Percentiles rank a stretch among this genome's conserved stretches.
These are phyloP conservation scores for Colletotrichum lupini DNA, from an alignment of 2,329 filamentous ascomycete species.

Conservation along the genomic window DNA sequence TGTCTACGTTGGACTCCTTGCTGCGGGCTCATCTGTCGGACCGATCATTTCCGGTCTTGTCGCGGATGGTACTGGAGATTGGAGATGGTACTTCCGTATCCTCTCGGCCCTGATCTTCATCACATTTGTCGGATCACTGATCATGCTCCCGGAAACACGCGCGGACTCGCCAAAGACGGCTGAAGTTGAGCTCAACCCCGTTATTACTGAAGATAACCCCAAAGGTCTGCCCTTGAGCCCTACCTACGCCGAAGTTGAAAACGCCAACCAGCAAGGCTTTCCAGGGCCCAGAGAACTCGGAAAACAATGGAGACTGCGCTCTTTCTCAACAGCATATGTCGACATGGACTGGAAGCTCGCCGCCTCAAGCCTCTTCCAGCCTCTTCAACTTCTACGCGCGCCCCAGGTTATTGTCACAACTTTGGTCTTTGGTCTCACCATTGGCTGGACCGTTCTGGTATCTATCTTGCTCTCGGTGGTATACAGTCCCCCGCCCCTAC, in stretches of 20 bases:
- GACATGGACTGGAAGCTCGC: constrained; percentile 27
- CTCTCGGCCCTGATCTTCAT: constrained; percentile 31
- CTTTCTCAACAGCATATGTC: constrained; percentile 20
- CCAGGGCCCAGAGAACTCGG: background rate
- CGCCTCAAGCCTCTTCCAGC: background rate
- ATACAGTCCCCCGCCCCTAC: constrained; percentile 18
- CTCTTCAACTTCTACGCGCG: constrained; percentile 10
- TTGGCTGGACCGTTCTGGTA: constrained; percentile 25
- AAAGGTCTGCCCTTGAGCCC: background rate
- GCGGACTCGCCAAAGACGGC: background rate
- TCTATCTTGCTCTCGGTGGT: constrained; percentile 14
- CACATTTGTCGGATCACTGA: constrained; percentile 32
- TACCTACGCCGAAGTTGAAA: constrained; percentile 11
- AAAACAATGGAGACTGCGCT: constrained; percentile 23
- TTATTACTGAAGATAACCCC: background rate
- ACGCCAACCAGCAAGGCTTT: background rate
- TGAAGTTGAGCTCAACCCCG: background rate
- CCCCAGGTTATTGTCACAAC: constrained; percentile 28
- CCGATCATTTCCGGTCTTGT: constrained; percentile 36
- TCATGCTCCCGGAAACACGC: constrained; percentile 38
- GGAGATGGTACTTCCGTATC: constrained; percentile 38
- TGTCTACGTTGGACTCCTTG: constrained; percentile 36
- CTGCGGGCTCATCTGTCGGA: constrained; percentile 38
- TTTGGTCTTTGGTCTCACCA: constrained; percentile 27
- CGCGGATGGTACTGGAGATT: constrained; percentile 26